Conservation (phyloP, 1,139 yeast species). For the Pneumocystis jirovecii region DNA sequence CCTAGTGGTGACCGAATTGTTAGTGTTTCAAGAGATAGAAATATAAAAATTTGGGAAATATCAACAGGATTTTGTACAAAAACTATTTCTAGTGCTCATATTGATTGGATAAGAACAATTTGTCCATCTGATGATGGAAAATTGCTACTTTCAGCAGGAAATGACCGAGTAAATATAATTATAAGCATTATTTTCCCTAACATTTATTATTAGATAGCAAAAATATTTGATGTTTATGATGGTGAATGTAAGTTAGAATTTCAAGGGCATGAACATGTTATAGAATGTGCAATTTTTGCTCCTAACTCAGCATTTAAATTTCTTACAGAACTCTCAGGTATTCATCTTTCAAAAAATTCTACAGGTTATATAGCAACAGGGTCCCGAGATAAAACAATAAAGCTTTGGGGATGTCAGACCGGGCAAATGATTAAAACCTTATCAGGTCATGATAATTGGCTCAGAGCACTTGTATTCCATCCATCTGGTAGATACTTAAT, state of each 20-base stretch:
- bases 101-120: conserved; percentile 75
- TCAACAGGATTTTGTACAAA: conserved; percentile 51
- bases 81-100: conserved; percentile 53
- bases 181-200: background rate
- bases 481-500: conserved; percentile 61
- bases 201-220: conserved; percentile 28
- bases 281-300: conserved; percentile 58
- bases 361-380: conserved; percentile 44
- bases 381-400: conserved; percentile 64
- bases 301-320: conserved; percentile 38
- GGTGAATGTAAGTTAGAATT: conserved; percentile 58
- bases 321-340: conserved; percentile 32
- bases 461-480: conserved; percentile 52
- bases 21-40: conserved; percentile 63
- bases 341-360: conserved; percentile 4
- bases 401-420: conserved; percentile 62
- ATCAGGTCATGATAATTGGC: conserved; percentile 80
- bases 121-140: conserved; percentile 40
- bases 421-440: conserved; percentile 44
- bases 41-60: conserved; percentile 66
- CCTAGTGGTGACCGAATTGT: conserved; percentile 33
- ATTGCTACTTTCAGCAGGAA: conserved; percentile 27
- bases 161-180: background rate
- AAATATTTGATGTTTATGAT: conserved; percentile 47
- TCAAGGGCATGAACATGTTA: conserved; percentile 60